Evolutionary conservation across 1,284 basidiomycete species (phyloP).

Genomic region (Amylostereum areolatum): DNA sequence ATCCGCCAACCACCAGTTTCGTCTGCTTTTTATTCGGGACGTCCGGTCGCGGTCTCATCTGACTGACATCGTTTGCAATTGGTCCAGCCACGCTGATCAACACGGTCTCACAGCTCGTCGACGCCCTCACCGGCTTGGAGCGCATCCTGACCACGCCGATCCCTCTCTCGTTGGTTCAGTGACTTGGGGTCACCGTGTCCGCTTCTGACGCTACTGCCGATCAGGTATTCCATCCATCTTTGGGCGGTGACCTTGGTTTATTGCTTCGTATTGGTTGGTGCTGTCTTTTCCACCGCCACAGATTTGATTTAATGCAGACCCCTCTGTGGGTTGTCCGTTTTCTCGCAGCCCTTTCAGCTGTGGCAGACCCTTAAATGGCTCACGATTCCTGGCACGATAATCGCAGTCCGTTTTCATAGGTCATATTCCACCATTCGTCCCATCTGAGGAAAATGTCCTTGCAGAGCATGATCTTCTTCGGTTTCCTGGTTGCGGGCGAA

Average conservation of each 20-base stretch:
- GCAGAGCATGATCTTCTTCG: conserved; percentile 57
- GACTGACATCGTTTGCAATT: background rate
- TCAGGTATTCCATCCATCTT: conserved; percentile 62
- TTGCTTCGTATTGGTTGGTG: conserved; percentile 45
- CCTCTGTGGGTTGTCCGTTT: background rate
- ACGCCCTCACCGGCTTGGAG: conserved; percentile 67
- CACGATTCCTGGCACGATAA: conserved; percentile 57
- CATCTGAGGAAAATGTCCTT: no score
- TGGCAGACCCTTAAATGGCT: conserved; percentile 54
- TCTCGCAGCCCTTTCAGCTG: conserved; percentile 62
- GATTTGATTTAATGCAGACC: no score
- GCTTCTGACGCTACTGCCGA: background rate
- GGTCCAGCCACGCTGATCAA: conserved; percentile 47
- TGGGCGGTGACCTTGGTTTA: conserved; percentile 60
- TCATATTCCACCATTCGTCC: no score
- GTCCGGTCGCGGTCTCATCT: background rate
- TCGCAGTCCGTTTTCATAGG: conserved; percentile 20
- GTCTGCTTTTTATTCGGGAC: conserved; percentile 5
- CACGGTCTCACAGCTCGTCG: conserved; percentile 53
- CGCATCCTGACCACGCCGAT: conserved; percentile 77
- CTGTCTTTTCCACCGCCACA: background rate
- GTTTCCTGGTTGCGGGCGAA: conserved; percentile 63
- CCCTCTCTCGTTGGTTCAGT: conserved; percentile 56
- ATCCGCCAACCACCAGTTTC: conserved; percentile 63
- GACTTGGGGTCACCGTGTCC: no score